Evolutionary conservation across 176 grass and related monocot species (phyloP).

Genomic region (Metroxylon sagu): DNA sequence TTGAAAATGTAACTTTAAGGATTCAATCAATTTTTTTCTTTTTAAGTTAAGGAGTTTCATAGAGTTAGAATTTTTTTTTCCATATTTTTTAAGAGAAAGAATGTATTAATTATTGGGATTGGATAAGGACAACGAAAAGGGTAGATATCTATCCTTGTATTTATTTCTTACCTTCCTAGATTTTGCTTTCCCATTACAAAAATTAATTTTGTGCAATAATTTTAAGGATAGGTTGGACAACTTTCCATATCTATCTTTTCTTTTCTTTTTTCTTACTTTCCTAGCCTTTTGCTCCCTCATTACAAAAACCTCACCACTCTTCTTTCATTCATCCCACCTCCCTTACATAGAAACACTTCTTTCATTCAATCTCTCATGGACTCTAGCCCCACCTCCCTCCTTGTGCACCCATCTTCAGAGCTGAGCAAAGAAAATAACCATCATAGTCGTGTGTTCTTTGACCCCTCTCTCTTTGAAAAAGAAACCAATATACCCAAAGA

Average conservation of each 20-base stretch:
- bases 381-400: background rate
- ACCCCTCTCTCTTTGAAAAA: background rate
- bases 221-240: too few species aligned
- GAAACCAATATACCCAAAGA: constrained; percentile 29
- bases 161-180: too few species aligned
- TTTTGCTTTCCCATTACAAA: too few species aligned
- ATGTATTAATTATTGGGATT: too few species aligned
- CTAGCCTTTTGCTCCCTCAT: background rate
- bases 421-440: background rate
- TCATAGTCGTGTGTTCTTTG: background rate
- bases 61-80: too few species aligned
- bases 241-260: background rate
- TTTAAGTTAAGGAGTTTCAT: too few species aligned
- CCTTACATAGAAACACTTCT: background rate
- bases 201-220: too few species aligned
- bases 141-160: too few species aligned
- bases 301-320: background rate
- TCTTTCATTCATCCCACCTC: background rate
- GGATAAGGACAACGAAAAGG: too few species aligned
- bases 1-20: too few species aligned
- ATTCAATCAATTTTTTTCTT: too few species aligned
- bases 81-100: too few species aligned
- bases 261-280: background rate
- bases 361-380: constrained; percentile 1
- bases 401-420: background rate